Evolutionary conservation across 148 eudicot genomes (phyloP), one percentile per base, ranked within the genome.

Genomic region (Cornus florida): DNA sequence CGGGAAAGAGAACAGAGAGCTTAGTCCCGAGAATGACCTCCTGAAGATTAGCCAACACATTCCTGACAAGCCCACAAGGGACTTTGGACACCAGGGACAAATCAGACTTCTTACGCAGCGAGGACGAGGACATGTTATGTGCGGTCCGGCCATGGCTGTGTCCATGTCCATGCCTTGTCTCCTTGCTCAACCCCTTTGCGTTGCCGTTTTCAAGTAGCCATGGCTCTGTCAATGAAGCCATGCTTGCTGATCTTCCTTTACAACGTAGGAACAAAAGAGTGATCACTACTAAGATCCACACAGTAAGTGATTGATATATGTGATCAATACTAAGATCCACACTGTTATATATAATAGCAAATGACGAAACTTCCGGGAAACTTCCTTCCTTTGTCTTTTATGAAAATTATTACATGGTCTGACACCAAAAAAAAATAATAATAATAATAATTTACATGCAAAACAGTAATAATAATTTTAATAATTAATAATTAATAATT

Each of bases 1-100:
- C 91, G 0, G 90, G 85, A 56, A 92, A 87, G 50, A 94, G 88
- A 28, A 91, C 71, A 3, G 87, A 79, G 35, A 94, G 92, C 77
- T 92, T 94, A 38, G 98, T 94, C 28, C 97, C 97, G 57, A 94
- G 71, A 76, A 92, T 71, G 32, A 94, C 93, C 83, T 92, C 93
- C 67, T 90, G 93, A 7, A 94, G 31, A 80, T 92, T 94, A 81
- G 81, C 83, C 46, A 92, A 68, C 9, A 92, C 59, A 10, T 17
- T 59, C 64, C 88, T 83, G 2, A 86, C 50, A 67, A 73, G 56
- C 10, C 82, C 70, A 46, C 60, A 82, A 0, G 84, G 89, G 71
- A 92, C 88, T 43, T 84, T 89, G 13, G 89, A 81, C 5, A 91
- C 83, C 0, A 89, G 81, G 33, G 88, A 43, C 1, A 84, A 74